Percentiles rank a stretch among this genome's conserved stretches.
phyloP scores from a whole-genome alignment of 305 asterid species.

The Solanum hybrid region DNA sequence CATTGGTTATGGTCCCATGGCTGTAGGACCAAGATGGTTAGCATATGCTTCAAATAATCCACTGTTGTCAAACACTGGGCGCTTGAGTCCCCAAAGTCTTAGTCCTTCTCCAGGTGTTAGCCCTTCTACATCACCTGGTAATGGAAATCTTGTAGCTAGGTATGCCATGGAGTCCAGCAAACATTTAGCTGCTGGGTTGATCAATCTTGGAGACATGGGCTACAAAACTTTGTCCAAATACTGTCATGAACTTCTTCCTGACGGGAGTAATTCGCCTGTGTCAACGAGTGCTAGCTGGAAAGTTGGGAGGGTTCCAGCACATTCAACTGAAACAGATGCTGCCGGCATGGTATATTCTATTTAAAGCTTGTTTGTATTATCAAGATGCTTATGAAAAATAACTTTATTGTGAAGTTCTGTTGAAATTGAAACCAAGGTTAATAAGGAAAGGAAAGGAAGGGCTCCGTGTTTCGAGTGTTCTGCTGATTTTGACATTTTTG shows the following conservation, averaged over 20 bases:
- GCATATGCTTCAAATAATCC: slow-evolving; percentile 89
- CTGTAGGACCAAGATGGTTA: slow-evolving; percentile 97
- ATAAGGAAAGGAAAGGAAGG: background rate
- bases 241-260: slow-evolving; percentile 78
- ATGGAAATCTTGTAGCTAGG: slow-evolving; percentile 80
- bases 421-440: background rate
- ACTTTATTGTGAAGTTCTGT: background rate
- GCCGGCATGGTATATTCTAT: slow-evolving; percentile 63
- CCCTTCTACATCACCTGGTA: slow-evolving; percentile 92
- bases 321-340: slow-evolving; percentile 60
- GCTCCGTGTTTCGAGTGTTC: background rate
- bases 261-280: slow-evolving; percentile 57
- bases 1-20: slow-evolving; percentile 93
- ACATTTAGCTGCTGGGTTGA: slow-evolving; percentile 80
- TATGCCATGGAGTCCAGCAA: slow-evolving; percentile 94
- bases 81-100: slow-evolving; percentile 76
- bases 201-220: slow-evolving; percentile 85
- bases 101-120: slow-evolving; percentile 63
- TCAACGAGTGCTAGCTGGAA: slow-evolving; percentile 42
- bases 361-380: background rate
- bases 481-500: slow-evolving; percentile 3
- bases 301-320: slow-evolving; percentile 55
- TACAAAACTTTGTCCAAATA: slow-evolving; percentile 68
- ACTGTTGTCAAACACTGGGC: slow-evolving; percentile 53
- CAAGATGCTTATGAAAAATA: background rate